Conservation (phyloP, 1,284 basidiomycete genomes). For the Ganoderma resinaceum region DNA sequence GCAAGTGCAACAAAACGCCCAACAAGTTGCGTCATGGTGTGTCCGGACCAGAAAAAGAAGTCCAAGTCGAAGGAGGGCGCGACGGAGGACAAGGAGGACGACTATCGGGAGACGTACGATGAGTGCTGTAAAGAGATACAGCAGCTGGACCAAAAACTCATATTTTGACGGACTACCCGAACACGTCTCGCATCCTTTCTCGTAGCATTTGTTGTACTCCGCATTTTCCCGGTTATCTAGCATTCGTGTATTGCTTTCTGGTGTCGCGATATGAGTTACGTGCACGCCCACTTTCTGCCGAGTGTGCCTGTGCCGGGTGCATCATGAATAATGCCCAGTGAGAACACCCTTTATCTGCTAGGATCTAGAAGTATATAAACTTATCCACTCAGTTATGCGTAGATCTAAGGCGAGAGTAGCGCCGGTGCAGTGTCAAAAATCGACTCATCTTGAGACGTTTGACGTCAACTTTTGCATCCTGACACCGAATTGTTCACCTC, state of each 20-base stretch:
- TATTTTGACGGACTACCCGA: conserved; percentile 54
- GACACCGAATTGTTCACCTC: too few relatives aligned
- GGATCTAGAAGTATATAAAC: too few relatives aligned
- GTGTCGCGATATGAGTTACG: conserved; percentile 8
- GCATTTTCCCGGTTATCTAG: conserved; percentile 20
- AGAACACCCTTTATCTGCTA: too few relatives aligned
- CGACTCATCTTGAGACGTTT: too few relatives aligned
- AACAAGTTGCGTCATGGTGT: conserved; percentile 97
- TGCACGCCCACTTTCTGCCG: conserved; percentile 11
- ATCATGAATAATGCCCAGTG: too few relatives aligned
- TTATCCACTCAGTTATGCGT: too few relatives aligned
- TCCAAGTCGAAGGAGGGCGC: conserved; percentile 70
- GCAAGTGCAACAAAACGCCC: conserved; percentile 98
- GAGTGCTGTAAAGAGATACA: conserved; percentile 88
- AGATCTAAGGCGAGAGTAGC: too few relatives aligned
- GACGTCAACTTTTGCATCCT: too few relatives aligned
- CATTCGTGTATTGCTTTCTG: conserved; percentile 27
- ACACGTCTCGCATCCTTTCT: conserved; percentile 16
- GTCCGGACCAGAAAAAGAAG: conserved; percentile 79
- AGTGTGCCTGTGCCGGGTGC: too few relatives aligned
- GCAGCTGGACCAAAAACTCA: conserved; percentile 76
- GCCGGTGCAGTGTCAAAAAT: too few relatives aligned
- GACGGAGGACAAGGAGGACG: conserved; percentile 73
- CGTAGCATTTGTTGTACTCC: conserved; percentile 26
- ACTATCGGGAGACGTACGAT: conserved; percentile 85